Evolutionary conservation across 495 filamentous ascomycete species (phyloP), one percentile per base, ranked within the genome.

Genomic region (Aspergillus biplanus): DNA sequence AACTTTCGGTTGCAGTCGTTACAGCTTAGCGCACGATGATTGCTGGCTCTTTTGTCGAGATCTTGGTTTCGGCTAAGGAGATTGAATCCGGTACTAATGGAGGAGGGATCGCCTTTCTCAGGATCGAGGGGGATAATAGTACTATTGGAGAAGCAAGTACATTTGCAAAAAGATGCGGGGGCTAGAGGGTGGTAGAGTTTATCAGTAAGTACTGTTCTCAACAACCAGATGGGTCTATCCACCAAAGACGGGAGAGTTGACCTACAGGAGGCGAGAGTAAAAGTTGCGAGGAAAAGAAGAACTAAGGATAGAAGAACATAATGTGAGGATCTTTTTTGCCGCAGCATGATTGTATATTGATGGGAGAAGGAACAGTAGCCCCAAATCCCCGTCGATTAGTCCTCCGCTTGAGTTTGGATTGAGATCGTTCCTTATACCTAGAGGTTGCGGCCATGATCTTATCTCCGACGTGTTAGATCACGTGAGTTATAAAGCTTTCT

Each of bases 121-220:
- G 72, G 70, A 44, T 77, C 67, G 50, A 76, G 74, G 59, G 80
- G 73, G 71, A 99, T 97, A 64, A 98, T 92, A 60, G 90, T 96
- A 80, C 87, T 91, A 79, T 97, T 96, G 58, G 86, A 85, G 80
- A 90, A 90, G 79, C 95, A 98, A 60, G 90, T 96, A 77, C 95
- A 99, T 89, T 97, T 99, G 87, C 95, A 99, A 80, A 97, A 98
- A 37, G 92, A 91, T 27, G 90, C 90, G 16, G 92, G 79, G n/a
- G 73, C 79, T 82, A 32, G 3, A 52, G 42, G 16, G 16, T 56
- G 33, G 42, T 49, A 47, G n/a, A 52, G 31, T 18, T 13, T 35
- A 56, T 69, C 56, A 71, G 69, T 50, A 27, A 13, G 18, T 33
- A 12, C n/a, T 47, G 4, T 12, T 44, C 53, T 5, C 21, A 27